These are phyloP conservation scores for Corylus americana DNA, from an alignment of 306 rosid genomes.

Conservation along the genomic window DNA sequence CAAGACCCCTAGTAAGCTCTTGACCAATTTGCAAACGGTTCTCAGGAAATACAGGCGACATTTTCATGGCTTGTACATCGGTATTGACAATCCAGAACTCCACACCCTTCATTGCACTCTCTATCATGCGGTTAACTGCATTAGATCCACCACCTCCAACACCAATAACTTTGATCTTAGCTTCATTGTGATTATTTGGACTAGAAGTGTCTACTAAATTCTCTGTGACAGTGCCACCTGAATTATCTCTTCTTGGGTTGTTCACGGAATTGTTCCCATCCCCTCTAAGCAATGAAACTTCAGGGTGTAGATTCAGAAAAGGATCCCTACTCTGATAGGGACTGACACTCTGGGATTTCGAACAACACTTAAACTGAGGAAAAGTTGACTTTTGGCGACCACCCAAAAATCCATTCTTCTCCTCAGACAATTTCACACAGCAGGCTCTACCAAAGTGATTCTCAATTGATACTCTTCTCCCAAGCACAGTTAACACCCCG, in stretches of 20 bases:
- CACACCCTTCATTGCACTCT: conserved; percentile 94
- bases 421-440: conserved; percentile 41
- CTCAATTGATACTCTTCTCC: conserved; percentile 51
- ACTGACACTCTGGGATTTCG: conserved; percentile 59
- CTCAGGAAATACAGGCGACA: conserved; percentile 83
- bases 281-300: conserved; percentile 90
- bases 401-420: conserved; percentile 43
- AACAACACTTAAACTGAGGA: conserved; percentile 53
- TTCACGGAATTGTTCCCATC: conserved; percentile 52
- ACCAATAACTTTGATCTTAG: conserved; percentile 89
- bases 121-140: conserved; percentile 97
- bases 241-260: conserved; percentile 58
- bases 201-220: conserved; percentile 44
- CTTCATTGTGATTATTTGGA: conserved; percentile 63
- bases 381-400: conserved; percentile 43
- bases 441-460: conserved; percentile 43
- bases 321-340: conserved; percentile 73
- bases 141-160: conserved; percentile 98
- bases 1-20: conserved; percentile 98
- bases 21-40: conserved; percentile 89
- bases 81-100: conserved; percentile 98
- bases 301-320: conserved; percentile 90
- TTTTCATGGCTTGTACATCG: conserved; percentile 92
- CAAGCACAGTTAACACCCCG: conserved; percentile 49
- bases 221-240: conserved; percentile 54